phyloP scores from a whole-genome alignment of 306 rosid species.

The Dryas octopetala region DNA sequence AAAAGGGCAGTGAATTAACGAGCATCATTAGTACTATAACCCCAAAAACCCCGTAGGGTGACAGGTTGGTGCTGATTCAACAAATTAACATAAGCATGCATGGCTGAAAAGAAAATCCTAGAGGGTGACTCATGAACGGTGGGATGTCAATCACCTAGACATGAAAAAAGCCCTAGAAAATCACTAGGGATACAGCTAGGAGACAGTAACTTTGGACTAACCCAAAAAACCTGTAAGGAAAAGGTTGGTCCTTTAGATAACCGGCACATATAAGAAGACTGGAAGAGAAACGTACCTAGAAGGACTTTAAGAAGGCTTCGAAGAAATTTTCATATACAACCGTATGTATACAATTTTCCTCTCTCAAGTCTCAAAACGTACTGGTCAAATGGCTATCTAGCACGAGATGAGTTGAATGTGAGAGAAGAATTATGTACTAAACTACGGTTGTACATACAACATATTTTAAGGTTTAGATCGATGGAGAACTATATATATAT shows the following conservation, averaged over 20 bases:
- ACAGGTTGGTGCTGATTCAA: not conserved
- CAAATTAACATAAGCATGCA: not conserved
- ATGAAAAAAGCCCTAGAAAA: not conserved
- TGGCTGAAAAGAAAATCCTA: slow-evolving; percentile 2
- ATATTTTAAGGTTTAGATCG: not conserved
- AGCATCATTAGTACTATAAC: not conserved
- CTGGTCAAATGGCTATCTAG: too few species aligned
- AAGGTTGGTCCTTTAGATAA: not conserved
- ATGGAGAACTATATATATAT: not conserved
- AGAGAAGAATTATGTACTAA: too few species aligned
- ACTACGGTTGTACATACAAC: too few species aligned
- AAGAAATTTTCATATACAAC: too few species aligned
- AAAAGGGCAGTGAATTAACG: not conserved
- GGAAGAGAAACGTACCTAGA: not conserved
- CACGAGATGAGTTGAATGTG: too few species aligned
- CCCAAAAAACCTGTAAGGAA: not conserved
- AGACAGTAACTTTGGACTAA: not conserved
- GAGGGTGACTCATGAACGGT: not conserved
- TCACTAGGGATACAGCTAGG: not conserved
- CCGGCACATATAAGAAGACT: not conserved
- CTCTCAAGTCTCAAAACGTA: too few species aligned
- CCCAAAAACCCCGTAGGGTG: slow-evolving; percentile 5
- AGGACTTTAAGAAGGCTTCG: slow-evolving; percentile 1
- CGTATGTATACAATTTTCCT: too few species aligned
- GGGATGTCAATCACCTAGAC: not conserved